Evolutionary conservation across 805 yeast species (phyloP).

Genomic region (Ogataea glucozyma): DNA sequence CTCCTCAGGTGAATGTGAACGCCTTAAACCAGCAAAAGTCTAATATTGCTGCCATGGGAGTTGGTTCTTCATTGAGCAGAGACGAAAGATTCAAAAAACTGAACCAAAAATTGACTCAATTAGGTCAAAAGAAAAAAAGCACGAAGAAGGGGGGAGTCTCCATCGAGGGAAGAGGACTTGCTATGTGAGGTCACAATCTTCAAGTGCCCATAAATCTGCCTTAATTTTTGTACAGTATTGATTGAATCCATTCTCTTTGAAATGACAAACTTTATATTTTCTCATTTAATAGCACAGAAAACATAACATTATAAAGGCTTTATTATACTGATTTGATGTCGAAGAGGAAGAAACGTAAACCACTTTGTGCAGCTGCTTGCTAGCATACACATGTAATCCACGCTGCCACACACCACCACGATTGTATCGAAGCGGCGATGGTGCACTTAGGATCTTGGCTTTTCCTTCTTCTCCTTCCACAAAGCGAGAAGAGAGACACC

Average conservation of each 20-base stretch:
- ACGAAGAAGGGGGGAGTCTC: slow-evolving; percentile 73
- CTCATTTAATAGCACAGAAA: slow-evolving; percentile 6
- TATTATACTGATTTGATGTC: slow-evolving; percentile 11
- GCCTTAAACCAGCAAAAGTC: slow-evolving; percentile 42
- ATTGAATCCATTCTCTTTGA: not conserved
- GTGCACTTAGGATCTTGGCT: slow-evolving; percentile 91
- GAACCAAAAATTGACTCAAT: slow-evolving; percentile 54
- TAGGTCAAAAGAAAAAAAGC: slow-evolving; percentile 49
- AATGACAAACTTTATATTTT: slow-evolving; percentile 12
- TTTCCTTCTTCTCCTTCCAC: slow-evolving; percentile 99
- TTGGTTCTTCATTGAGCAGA: slow-evolving; percentile 51
- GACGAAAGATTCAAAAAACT: slow-evolving; percentile 84
- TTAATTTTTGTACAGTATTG: not conserved
- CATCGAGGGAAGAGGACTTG: slow-evolving; percentile 67
- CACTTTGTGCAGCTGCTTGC: not conserved
- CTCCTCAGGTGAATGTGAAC: slow-evolving; percentile 72
- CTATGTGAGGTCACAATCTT: slow-evolving; percentile 17
- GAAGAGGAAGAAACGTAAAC: slow-evolving; percentile 1
- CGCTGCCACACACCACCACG: slow-evolving; percentile 5
- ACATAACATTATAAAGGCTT: slow-evolving; percentile 12
- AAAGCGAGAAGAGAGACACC: slow-evolving; percentile 99
- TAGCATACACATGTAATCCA: not conserved
- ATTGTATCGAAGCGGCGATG: slow-evolving; percentile 2
- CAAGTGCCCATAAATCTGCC: slow-evolving; percentile 3
- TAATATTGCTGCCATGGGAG: slow-evolving; percentile 42